Evolutionary conservation across 371 early-diverging fungal genomes (phyloP).

Genomic region (Apophysomyces trapeziformis): DNA sequence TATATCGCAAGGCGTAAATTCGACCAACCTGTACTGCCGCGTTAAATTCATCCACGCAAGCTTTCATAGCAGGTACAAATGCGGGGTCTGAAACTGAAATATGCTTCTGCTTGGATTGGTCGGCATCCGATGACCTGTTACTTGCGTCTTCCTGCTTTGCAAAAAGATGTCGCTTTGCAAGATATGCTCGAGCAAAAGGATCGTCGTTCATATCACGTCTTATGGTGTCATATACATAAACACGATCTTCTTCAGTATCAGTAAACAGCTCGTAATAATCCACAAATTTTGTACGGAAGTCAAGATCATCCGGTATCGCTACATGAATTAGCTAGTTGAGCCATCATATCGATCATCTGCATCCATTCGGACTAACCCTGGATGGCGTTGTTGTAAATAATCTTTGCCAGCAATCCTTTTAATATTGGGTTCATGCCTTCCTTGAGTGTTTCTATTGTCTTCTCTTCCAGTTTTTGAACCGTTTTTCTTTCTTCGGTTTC

Average conservation of each 20-base stretch:
- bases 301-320: conserved; percentile 74
- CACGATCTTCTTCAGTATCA: conserved; percentile 52
- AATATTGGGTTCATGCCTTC: conserved; percentile 73
- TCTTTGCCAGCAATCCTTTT: conserved; percentile 78
- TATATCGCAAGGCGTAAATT: conserved; percentile 19
- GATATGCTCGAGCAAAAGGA: conserved; percentile 64
- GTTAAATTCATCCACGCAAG: conserved; percentile 56
- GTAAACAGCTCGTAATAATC: conserved; percentile 69
- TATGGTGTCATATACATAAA: conserved; percentile 65
- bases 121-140: not conserved
- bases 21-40: conserved; percentile 37
- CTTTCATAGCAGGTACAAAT: conserved; percentile 63
- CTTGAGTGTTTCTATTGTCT: conserved; percentile 49
- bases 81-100: conserved; percentile 46
- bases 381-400: conserved; percentile 88
- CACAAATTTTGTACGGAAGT: conserved; percentile 77
- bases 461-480: conserved; percentile 49
- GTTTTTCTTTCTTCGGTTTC: conserved; percentile 39
- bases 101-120: conserved; percentile 13
- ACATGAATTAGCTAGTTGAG: not conserved
- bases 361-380: conserved; percentile 37
- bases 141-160: conserved; percentile 32
- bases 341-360: not conserved
- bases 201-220: conserved; percentile 60
- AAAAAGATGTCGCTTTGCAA: conserved; percentile 60